These are phyloP conservation scores for Colletotrichum navitas DNA, from an alignment of 2,329 filamentous ascomycete genomes.

Conservation along the genomic window DNA sequence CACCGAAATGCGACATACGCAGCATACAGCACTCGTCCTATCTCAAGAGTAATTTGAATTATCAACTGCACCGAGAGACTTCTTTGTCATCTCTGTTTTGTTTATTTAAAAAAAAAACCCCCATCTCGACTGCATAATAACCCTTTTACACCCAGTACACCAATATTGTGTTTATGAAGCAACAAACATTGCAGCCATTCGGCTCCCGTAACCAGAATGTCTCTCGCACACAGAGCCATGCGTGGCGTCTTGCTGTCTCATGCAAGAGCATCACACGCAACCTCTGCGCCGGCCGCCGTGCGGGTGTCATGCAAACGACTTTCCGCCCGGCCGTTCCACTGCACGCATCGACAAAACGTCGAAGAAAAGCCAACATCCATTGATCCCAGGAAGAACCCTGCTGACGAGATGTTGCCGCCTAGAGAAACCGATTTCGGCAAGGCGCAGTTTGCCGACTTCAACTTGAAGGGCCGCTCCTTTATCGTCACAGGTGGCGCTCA, in stretches of 20 bases:
- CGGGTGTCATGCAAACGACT: background rate
- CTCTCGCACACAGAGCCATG: background rate
- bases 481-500: conserved; percentile 78
- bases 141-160: background rate
- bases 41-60: background rate
- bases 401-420: conserved; percentile 43
- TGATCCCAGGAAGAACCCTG: conserved; percentile 46
- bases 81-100: too few species aligned
- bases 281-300: background rate
- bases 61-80: background rate
- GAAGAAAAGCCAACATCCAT: conserved; percentile 44
- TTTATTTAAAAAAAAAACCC: too few species aligned
- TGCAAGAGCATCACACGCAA: background rate
- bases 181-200: background rate
- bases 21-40: too few species aligned
- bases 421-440: conserved; percentile 47
- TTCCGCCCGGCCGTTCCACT: conserved; percentile 16
- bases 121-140: background rate
- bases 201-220: background rate
- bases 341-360: background rate
- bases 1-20: too few species aligned
- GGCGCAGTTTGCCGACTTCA: conserved; percentile 74
- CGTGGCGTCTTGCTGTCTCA: conserved; percentile 1
- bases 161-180: background rate
- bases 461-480: conserved; percentile 75